Conservation (phyloP, 2,329 filamentous ascomycete genomes). For the Colletotrichum chrysophilum region DNA sequence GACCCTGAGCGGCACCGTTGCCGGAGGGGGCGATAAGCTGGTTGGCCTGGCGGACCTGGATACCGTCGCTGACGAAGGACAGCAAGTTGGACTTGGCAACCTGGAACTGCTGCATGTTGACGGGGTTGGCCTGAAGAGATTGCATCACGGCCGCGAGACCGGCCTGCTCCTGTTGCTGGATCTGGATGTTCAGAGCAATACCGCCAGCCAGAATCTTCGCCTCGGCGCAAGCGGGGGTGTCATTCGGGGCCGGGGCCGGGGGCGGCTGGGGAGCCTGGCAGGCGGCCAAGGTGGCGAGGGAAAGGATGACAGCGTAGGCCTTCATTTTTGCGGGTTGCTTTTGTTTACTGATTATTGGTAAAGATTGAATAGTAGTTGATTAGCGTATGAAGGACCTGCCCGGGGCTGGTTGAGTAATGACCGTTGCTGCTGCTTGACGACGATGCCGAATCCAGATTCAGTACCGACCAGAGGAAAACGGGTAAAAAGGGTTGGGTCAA, state of each 20-base stretch:
- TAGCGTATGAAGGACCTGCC: background rate
- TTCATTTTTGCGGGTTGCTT: background rate
- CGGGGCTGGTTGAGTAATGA: slow-evolving; percentile 11
- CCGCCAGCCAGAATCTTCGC: slow-evolving; percentile 19
- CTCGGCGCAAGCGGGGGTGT: slow-evolving; percentile 17
- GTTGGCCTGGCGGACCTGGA: slow-evolving; percentile 18
- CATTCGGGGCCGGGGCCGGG: background rate
- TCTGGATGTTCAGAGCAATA: slow-evolving; percentile 18
- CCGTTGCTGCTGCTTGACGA: slow-evolving; percentile 9
- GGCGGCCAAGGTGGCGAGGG: background rate
- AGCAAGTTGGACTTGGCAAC: slow-evolving; percentile 21
- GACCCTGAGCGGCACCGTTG: slow-evolving; percentile 3
- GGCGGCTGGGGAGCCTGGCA: background rate
- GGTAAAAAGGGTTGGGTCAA: background rate
- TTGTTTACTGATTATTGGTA: background rate
- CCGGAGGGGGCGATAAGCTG: slow-evolving; percentile 17
- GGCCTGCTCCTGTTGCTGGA: slow-evolving; percentile 18
- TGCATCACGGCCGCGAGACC: slow-evolving; percentile 9
- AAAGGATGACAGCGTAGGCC: slow-evolving; percentile 14
- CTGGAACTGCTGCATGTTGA: slow-evolving; percentile 20
- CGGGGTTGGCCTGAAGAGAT: slow-evolving; percentile 8
- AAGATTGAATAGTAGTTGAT: slow-evolving; percentile 2
- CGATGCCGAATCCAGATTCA: slow-evolving; percentile 20
- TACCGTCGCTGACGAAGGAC: slow-evolving; percentile 19
- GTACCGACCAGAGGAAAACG: background rate